Percentiles rank a stretch among this genome's conserved stretches.
phyloP scores from a whole-genome alignment of 257 asterid genomes.

The Ligustrum vulgare region DNA sequence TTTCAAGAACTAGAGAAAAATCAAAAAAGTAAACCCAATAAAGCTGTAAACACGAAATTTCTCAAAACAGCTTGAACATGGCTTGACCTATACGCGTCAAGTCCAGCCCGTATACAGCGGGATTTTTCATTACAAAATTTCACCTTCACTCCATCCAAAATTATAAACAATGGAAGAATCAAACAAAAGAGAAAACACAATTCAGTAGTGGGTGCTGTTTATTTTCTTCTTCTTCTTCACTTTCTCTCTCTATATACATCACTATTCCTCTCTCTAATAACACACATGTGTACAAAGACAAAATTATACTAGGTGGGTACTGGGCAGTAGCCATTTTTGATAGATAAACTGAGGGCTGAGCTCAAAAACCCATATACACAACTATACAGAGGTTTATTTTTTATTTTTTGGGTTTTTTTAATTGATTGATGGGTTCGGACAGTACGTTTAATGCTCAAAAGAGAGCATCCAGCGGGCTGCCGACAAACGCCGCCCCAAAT shows the following conservation, averaged over 20 bases:
- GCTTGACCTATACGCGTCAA: conserved; percentile 42
- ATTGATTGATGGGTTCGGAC: conserved; percentile 59
- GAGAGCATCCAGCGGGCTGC: conserved; percentile 48
- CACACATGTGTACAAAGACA: not conserved
- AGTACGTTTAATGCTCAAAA: conserved; percentile 61
- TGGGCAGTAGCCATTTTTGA: conserved; percentile 1
- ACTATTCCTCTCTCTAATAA: not conserved
- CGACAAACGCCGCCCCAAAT: conserved; percentile 43
- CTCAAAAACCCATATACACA: not conserved
- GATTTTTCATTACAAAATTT: conserved; percentile 22
- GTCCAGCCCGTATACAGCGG: conserved; percentile 52
- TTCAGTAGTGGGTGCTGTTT: conserved; percentile 34
- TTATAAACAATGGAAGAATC: conserved; percentile 1
- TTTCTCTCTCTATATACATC: conserved; percentile 26
- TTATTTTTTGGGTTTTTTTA: not conserved
- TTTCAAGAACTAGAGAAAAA: not conserved
- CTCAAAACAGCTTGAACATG: conserved; percentile 16
- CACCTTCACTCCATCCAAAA: conserved; percentile 22
- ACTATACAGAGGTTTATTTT: not conserved
- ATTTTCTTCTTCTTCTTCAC: conserved; percentile 19
- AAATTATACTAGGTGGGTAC: not conserved
- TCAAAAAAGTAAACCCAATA: not conserved
- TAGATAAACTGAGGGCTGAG: not conserved
- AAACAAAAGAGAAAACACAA: not conserved
- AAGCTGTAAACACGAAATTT: not conserved